A percentile compares a stretch with the other conserved stretches of the same genome.
Conservation (phyloP, 2,329 filamentous ascomycete species). For the Diaporthe velutina region DNA sequence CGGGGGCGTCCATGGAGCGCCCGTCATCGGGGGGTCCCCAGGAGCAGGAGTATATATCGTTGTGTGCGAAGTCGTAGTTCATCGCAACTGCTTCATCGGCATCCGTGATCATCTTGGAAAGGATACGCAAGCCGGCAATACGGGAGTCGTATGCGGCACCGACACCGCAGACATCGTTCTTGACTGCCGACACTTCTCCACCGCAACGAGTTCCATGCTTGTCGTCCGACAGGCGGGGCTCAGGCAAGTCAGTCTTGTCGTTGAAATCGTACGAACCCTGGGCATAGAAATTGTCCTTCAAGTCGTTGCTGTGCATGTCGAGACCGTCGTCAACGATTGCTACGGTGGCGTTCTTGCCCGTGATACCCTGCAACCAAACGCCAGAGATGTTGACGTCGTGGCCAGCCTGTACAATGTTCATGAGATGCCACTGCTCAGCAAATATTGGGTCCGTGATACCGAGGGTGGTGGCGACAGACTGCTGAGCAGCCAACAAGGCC, state of each 20-base stretch:
- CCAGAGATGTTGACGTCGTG: slow-evolving; percentile 98
- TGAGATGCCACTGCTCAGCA: slow-evolving; percentile 93
- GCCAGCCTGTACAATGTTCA: slow-evolving; percentile 83
- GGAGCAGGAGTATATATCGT: slow-evolving; percentile 98
- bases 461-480: slow-evolving; percentile 73
- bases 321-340: slow-evolving; percentile 97
- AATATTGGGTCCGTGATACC: slow-evolving; percentile 92
- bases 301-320: slow-evolving; percentile 94
- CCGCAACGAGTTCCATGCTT: slow-evolving; percentile 94
- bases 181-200: slow-evolving; percentile 92
- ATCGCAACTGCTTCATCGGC: slow-evolving; percentile 92
- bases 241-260: slow-evolving; percentile 82
- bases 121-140: slow-evolving; percentile 91
- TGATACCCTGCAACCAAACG: slow-evolving; percentile 91
- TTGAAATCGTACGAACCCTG: slow-evolving; percentile 97
- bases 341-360: slow-evolving; percentile 88
- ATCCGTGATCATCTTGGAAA: slow-evolving; percentile 91
- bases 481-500: slow-evolving; percentile 64
- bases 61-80: slow-evolving; percentile 92
- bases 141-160: slow-evolving; percentile 94
- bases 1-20: slow-evolving; percentile 91
- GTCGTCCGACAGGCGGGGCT: slow-evolving; percentile 86
- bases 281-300: slow-evolving; percentile 94
- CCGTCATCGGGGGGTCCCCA: slow-evolving; percentile 98
- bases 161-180: slow-evolving; percentile 94